Evolutionary conservation across 2,329 filamentous ascomycete species (phyloP).

Genomic region (Neofusicoccum laricinum): DNA sequence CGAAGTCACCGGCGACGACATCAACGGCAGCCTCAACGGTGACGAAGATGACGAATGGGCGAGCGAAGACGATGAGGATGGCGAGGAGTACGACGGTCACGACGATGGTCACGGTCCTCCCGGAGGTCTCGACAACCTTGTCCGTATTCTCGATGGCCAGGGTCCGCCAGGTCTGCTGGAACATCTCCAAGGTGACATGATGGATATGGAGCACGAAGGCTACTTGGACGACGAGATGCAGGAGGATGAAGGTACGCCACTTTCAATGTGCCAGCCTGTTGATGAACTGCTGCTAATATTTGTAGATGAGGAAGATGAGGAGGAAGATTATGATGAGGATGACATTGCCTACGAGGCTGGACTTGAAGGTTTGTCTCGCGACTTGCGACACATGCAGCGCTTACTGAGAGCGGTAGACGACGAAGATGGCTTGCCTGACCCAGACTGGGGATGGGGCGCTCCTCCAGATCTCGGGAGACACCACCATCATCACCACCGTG

Average conservation of each 20-base stretch:
- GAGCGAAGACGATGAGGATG: slow-evolving; percentile 48
- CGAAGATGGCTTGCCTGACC: slow-evolving; percentile 39
- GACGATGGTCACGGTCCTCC: slow-evolving; percentile 49
- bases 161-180: slow-evolving; percentile 36
- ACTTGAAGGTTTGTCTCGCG: slow-evolving; percentile 34
- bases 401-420: slow-evolving; percentile 31
- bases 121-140: slow-evolving; percentile 25
- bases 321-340: slow-evolving; percentile 69
- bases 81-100: slow-evolving; percentile 47
- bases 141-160: slow-evolving; percentile 34
- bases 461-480: slow-evolving; percentile 26
- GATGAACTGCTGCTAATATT: slow-evolving; percentile 6
- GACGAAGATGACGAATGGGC: slow-evolving; percentile 38
- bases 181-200: slow-evolving; percentile 42
- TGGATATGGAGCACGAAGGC: slow-evolving; percentile 47
- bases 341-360: slow-evolving; percentile 58
- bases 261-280: not conserved
- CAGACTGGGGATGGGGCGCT: slow-evolving; percentile 51
- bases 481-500: slow-evolving; percentile 46
- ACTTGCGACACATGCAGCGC: slow-evolving; percentile 10
- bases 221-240: slow-evolving; percentile 58
- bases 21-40: slow-evolving; percentile 44
- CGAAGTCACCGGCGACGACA: slow-evolving; percentile 47
- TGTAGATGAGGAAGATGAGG: slow-evolving; percentile 44
- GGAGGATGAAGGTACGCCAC: slow-evolving; percentile 57